Conservation (phyloP, 306 rosid species). For the Malus domestica region ASM211411v1 NC_041795.1:35581501-35582000, state of each 20-base stretch:
- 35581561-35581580: neutral
- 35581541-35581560: neutral
- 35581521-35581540: slow-evolving; percentile 26
- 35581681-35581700: slow-evolving; percentile 3
- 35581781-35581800: slow-evolving; percentile 62
- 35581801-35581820: slow-evolving; percentile 67
- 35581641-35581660: slow-evolving; percentile 36
- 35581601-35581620: slow-evolving; percentile 10
- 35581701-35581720: slow-evolving; percentile 15
- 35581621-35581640: slow-evolving; percentile 35
- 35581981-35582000: slow-evolving; percentile 51
- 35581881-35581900: slow-evolving; percentile 46
- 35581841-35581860: slow-evolving; percentile 71
- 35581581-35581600: neutral
- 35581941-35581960: slow-evolving; percentile 42
- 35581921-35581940: slow-evolving; percentile 37
- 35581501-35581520: slow-evolving; percentile 19
- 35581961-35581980: slow-evolving; percentile 75
- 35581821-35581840: slow-evolving; percentile 57
- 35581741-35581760: slow-evolving; percentile 45
- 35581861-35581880: slow-evolving; percentile 61
- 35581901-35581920: slow-evolving; percentile 53
- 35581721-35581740: slow-evolving; percentile 45
- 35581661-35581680: slow-evolving; percentile 18
- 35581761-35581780: slow-evolving; percentile 54